Conservation (phyloP, 2,329 filamentous ascomycete genomes). For the Torrubiella hemipterigena region DNA sequence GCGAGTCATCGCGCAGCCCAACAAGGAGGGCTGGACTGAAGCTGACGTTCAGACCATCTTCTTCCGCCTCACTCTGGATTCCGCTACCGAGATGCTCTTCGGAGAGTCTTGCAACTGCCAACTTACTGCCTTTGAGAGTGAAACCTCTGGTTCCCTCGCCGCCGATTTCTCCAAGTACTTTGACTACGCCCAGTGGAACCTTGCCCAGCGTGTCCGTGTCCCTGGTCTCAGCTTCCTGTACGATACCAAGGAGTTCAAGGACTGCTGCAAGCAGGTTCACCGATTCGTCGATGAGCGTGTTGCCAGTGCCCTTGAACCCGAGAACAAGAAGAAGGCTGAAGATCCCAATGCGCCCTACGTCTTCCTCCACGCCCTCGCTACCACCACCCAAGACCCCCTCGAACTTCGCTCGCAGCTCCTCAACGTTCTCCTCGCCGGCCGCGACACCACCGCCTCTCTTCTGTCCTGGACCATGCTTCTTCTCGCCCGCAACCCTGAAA, state of each 20-base stretch:
- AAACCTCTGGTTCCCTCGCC: slow-evolving; percentile 2
- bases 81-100: slow-evolving; percentile 45
- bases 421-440: slow-evolving; percentile 33
- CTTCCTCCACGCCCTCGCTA: slow-evolving; percentile 17
- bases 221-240: slow-evolving; percentile 31
- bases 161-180: slow-evolving; percentile 20
- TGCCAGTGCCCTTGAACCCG: slow-evolving; percentile 34
- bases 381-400: slow-evolving; percentile 17
- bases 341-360: slow-evolving; percentile 16
- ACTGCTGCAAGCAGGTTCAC: slow-evolving; percentile 54
- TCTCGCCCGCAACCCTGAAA: slow-evolving; percentile 21
- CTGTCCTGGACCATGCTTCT: slow-evolving; percentile 33
- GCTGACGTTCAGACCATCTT: slow-evolving; percentile 34
- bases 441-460: slow-evolving; percentile 41
- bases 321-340: slow-evolving; percentile 5
- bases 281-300: slow-evolving; percentile 60
- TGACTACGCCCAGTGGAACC: slow-evolving; percentile 26
- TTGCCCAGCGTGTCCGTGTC: slow-evolving; percentile 38
- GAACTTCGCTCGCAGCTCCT: slow-evolving; percentile 18
- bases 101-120: slow-evolving; percentile 39
- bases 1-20: slow-evolving; percentile 9
- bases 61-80: slow-evolving; percentile 36
- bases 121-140: slow-evolving; percentile 14
- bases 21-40: slow-evolving; percentile 18
- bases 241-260: slow-evolving; percentile 44